phyloP scores from a whole-genome alignment of 2,329 filamentous ascomycete species.

The Fusarium domesticum region DNA sequence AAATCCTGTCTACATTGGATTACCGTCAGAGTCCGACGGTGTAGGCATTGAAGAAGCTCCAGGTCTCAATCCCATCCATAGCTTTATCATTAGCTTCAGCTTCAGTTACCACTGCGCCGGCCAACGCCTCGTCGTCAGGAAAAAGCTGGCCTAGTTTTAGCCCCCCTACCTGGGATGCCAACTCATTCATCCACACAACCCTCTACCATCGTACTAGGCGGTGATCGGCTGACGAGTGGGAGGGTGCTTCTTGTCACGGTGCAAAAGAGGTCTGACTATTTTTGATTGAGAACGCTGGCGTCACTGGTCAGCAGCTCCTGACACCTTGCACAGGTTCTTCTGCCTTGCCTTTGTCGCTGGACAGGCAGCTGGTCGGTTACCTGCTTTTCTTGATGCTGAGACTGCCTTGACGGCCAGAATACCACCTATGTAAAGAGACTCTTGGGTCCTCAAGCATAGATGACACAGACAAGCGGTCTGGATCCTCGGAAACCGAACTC shows the following conservation, averaged over 20 bases:
- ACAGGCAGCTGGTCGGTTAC: too few species aligned
- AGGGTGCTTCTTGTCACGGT: constrained; percentile 8
- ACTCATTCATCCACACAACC: constrained; percentile 28
- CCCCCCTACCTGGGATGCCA: constrained; percentile 23
- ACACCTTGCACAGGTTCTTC: constrained; percentile 2
- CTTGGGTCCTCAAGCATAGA: not conserved
- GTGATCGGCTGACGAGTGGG: constrained; percentile 25
- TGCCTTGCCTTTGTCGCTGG: too few species aligned
- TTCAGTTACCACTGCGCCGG: constrained; percentile 4
- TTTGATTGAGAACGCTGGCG: constrained; percentile 16
- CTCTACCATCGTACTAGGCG: constrained; percentile 11
- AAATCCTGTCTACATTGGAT: too few species aligned
- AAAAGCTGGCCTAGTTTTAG: constrained; percentile 29
- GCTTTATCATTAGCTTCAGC: not conserved
- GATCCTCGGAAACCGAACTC: not conserved
- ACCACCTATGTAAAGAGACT: constrained; percentile 5
- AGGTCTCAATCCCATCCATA: not conserved
- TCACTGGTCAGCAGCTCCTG: constrained; percentile 13
- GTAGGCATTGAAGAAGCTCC: too few species aligned
- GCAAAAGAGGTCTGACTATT: constrained; percentile 9
- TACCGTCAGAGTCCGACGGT: too few species aligned
- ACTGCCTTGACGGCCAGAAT: not conserved
- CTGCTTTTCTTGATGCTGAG: constrained; percentile 1
- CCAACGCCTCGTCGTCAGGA: constrained; percentile 13
- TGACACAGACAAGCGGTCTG: constrained; percentile 9